Conservation (phyloP, 768 basidiomycete genomes). For the Leucosporidium yakuticum region DNA sequence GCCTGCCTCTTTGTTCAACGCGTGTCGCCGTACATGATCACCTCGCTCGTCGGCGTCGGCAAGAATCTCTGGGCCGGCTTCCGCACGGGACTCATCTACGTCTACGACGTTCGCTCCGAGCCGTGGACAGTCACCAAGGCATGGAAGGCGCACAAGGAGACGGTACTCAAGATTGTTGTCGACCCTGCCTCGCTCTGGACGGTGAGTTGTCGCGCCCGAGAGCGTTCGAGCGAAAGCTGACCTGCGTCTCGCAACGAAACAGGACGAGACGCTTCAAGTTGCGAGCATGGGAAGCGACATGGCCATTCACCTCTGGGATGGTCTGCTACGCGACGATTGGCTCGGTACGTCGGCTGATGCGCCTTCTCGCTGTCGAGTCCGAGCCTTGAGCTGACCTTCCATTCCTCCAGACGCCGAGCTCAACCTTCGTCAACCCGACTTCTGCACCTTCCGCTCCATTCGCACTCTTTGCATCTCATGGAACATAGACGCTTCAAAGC, state of each 20-base stretch:
- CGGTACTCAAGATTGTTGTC: constrained; percentile 60
- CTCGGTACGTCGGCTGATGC: constrained; percentile 55
- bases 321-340: constrained; percentile 74
- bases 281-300: constrained; percentile 71
- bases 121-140: constrained; percentile 84
- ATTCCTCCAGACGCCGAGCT: constrained; percentile 61
- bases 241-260: background rate
- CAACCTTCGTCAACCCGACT: constrained; percentile 64
- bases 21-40: constrained; percentile 62
- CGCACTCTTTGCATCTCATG: constrained; percentile 76
- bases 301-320: constrained; percentile 78
- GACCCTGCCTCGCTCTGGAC: constrained; percentile 71
- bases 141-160: constrained; percentile 71
- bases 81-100: constrained; percentile 71
- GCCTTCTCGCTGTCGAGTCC: constrained; percentile 21
- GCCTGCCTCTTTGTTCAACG: constrained; percentile 26
- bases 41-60: constrained; percentile 77
- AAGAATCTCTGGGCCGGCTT: constrained; percentile 80
- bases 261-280: constrained; percentile 54
- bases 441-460: constrained; percentile 71
- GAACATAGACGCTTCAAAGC: constrained; percentile 86
- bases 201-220: constrained; percentile 44
- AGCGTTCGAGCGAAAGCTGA: background rate
- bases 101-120: constrained; percentile 60
- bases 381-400: background rate